These are phyloP conservation scores for Penicillium cataractarum DNA, from an alignment of 495 filamentous ascomycete species.

Conservation along the genomic window DNA sequence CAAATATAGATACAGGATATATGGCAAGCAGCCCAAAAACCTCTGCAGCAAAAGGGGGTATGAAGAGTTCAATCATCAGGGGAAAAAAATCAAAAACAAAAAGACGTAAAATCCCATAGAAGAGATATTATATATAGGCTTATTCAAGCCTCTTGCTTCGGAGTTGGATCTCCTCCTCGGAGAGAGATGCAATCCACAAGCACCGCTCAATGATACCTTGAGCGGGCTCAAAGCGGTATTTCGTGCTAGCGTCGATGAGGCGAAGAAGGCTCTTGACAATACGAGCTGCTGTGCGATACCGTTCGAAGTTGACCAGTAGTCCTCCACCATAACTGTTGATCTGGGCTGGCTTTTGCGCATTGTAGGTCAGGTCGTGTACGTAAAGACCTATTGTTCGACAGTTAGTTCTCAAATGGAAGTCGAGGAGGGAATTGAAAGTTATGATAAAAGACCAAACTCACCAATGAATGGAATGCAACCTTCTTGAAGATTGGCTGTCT, in stretches of 20 bases:
- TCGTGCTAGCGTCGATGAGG: constrained; percentile 87
- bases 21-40: constrained; percentile 11
- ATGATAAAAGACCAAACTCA: constrained; percentile 39
- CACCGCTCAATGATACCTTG: constrained; percentile 88
- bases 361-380: constrained; percentile 96
- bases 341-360: constrained; percentile 82
- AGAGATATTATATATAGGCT: constrained; percentile 18
- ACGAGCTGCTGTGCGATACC: constrained; percentile 84
- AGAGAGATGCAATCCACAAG: constrained; percentile 90
- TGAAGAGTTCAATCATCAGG: constrained; percentile 22
- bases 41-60: constrained; percentile 22
- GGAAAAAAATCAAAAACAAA: constrained; percentile 15
- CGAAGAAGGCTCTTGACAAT: constrained; percentile 92
- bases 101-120: constrained; percentile 7
- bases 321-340: constrained; percentile 61
- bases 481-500: constrained; percentile 70
- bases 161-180: constrained; percentile 77
- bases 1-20: constrained; percentile 28
- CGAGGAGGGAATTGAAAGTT: not conserved
- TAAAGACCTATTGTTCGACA: constrained; percentile 62
- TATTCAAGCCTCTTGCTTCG: constrained; percentile 59
- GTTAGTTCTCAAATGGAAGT: constrained; percentile 1
- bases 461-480: constrained; percentile 98
- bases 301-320: constrained; percentile 91
- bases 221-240: constrained; percentile 83